Percentiles rank a stretch among this genome's conserved stretches.
These are phyloP conservation scores for Aurantiochytrium sp. DNA, from an alignment of 108 stramenopile genomes.

Conservation along the genomic window DNA sequence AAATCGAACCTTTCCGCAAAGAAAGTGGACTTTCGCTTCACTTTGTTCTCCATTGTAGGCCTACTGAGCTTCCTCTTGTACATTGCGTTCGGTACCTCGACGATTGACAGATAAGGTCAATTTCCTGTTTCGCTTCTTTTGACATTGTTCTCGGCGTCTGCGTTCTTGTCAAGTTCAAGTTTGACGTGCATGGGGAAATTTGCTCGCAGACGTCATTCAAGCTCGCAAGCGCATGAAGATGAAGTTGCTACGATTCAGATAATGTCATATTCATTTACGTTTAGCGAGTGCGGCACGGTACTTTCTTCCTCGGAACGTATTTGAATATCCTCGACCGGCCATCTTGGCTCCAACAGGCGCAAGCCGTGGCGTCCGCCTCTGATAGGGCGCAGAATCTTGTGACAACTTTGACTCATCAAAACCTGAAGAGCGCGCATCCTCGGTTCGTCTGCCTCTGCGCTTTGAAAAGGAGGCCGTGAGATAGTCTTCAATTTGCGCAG, in stretches of 20 bases:
- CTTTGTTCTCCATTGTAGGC: no score
- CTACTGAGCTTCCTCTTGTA: no score
- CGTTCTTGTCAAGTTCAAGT: no score
- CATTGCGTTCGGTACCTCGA: no score
- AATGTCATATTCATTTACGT: neutral
- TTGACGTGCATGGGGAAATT: no score
- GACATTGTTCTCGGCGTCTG: neutral
- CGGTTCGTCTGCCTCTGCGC: neutral
- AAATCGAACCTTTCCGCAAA: no score
- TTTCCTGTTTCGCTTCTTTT: neutral
- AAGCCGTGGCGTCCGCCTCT: neutral
- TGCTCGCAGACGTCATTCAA: no score
- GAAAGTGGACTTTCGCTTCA: no score
- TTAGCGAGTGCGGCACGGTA: neutral
- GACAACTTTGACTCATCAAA: neutral
- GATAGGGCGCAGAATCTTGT: neutral
- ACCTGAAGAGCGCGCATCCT: neutral
- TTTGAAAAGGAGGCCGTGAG: neutral
- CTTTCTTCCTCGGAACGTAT: neutral
- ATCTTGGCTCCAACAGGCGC: neutral
- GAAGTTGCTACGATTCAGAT: no score
- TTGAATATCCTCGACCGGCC: neutral
- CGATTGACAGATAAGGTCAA: neutral
- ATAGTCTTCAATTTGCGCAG: neutral
- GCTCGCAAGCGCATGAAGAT: no score